Evolutionary conservation across 2,329 filamentous ascomycete species (phyloP).

Genomic region (Lizonia empirigonia): DNA sequence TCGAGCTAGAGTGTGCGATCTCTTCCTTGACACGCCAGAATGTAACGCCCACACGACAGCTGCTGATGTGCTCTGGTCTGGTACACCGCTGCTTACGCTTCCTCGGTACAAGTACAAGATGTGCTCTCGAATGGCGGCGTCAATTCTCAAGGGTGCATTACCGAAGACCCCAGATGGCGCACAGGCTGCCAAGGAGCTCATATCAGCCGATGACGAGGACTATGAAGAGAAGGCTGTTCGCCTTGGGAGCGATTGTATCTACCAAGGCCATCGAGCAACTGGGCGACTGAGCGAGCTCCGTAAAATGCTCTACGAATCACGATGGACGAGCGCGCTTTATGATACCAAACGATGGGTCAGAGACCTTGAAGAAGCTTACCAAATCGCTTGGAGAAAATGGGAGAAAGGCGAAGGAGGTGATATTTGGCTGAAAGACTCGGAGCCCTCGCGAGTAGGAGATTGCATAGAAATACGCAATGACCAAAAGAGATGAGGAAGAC

Average conservation of each 20-base stretch:
- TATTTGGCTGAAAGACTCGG: slow-evolving; percentile 69
- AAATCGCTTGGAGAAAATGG: slow-evolving; percentile 87
- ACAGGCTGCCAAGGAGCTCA: slow-evolving; percentile 73
- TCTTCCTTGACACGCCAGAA: slow-evolving; percentile 96
- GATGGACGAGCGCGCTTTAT: slow-evolving; percentile 88
- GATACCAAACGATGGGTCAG: slow-evolving; percentile 89
- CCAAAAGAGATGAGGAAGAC: neutral
- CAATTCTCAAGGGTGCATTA: slow-evolving; percentile 86
- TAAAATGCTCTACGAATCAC: slow-evolving; percentile 78
- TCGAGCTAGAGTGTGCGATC: slow-evolving; percentile 85
- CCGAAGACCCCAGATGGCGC: slow-evolving; percentile 72
- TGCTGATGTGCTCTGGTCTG: slow-evolving; percentile 94
- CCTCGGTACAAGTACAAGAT: slow-evolving; percentile 97
- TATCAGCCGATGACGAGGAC: slow-evolving; percentile 76
- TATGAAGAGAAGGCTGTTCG: slow-evolving; percentile 70
- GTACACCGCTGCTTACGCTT: slow-evolving; percentile 87
- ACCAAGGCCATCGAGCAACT: slow-evolving; percentile 38
- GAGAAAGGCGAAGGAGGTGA: slow-evolving; percentile 86
- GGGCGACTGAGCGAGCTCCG: slow-evolving; percentile 81
- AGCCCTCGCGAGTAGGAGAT: slow-evolving; percentile 7
- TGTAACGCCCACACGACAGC: slow-evolving; percentile 98
- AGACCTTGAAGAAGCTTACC: slow-evolving; percentile 87
- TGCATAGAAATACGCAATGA: neutral
- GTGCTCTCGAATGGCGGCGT: slow-evolving; percentile 97
- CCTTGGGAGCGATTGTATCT: slow-evolving; percentile 41